Percentiles rank a stretch among this genome's conserved stretches.
These are phyloP conservation scores for Oryza nivara DNA, from an alignment of 176 grass and related monocot genomes.

Conservation along the genomic window DNA sequence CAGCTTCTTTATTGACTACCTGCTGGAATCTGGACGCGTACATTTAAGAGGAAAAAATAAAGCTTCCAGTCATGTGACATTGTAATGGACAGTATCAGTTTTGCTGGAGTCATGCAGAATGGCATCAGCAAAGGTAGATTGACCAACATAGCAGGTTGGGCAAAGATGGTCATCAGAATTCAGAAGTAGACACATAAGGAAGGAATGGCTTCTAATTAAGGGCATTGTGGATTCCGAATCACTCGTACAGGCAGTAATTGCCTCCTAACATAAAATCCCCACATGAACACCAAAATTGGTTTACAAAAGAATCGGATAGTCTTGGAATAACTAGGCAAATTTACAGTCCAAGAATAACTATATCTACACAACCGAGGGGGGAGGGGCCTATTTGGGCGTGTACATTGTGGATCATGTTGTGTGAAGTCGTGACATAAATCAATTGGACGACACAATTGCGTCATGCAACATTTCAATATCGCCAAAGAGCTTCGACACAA, in stretches of 20 bases:
- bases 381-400: conserved; percentile 21
- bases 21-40: conserved; percentile 3
- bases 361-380: conserved; percentile 41
- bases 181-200: not conserved
- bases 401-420: conserved; percentile 25
- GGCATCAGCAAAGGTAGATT: conserved; percentile 17
- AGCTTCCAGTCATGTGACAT: conserved; percentile 26
- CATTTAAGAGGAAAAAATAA: conserved; percentile 2
- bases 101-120: not conserved
- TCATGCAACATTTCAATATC: conserved; percentile 29
- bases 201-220: not conserved
- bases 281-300: conserved; percentile 51
- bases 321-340: conserved; percentile 36
- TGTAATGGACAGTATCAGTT: not conserved
- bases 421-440: conserved; percentile 18
- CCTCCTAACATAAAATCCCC: conserved; percentile 32
- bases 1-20: not conserved
- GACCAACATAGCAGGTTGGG: conserved; percentile 14
- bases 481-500: conserved; percentile 31
- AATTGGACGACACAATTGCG: not conserved
- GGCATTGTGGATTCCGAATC: conserved; percentile 14
- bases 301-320: conserved; percentile 60
- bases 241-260: not conserved
- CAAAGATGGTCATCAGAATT: not conserved
- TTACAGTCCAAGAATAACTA: conserved; percentile 32